These are phyloP conservation scores for Marchantia polymorpha DNA, from an alignment of 225 moss, liverwort and hornwort genomes.

Conservation along the genomic window DNA sequence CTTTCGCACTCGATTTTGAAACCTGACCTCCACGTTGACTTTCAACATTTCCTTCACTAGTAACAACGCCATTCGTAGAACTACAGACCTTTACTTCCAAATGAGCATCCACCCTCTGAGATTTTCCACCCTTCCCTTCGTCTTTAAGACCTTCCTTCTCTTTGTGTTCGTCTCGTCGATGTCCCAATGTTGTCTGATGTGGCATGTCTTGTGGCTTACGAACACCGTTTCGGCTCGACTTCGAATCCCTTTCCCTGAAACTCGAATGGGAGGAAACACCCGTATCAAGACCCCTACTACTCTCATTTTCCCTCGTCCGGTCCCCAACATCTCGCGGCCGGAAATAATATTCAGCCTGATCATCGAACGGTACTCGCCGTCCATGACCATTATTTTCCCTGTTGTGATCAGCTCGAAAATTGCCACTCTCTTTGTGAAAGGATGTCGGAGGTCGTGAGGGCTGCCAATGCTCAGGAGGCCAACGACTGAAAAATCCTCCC, in stretches of 20 bases:
- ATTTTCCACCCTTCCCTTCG: slow-evolving; percentile 13
- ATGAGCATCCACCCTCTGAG: slow-evolving; percentile 1
- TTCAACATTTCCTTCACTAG: slow-evolving; percentile 17
- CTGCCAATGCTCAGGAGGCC: slow-evolving; percentile 20
- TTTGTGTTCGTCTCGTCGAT: slow-evolving; percentile 31
- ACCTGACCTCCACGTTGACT: slow-evolving; percentile 9
- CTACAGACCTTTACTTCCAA: neutral
- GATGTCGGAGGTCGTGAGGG: slow-evolving; percentile 6
- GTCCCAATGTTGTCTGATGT: slow-evolving; percentile 22
- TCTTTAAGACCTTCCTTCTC: slow-evolving; percentile 17
- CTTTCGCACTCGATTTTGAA: slow-evolving; percentile 7
- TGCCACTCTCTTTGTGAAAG: slow-evolving; percentile 12
- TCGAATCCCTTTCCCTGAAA: slow-evolving; percentile 28
- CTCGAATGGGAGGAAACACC: slow-evolving; percentile 20
- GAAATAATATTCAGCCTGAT: slow-evolving; percentile 13
- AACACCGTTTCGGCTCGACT: slow-evolving; percentile 18
- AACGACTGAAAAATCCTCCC: slow-evolving; percentile 17
- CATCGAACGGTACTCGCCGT: slow-evolving; percentile 35
- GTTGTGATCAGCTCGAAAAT: slow-evolving; percentile 25
- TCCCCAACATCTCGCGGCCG: slow-evolving; percentile 31
- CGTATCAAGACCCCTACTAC: slow-evolving; percentile 16
- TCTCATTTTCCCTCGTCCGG: slow-evolving; percentile 22
- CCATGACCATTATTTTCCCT: slow-evolving; percentile 26
- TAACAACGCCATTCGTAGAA: slow-evolving; percentile 1
- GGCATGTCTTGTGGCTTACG: slow-evolving; percentile 25